Base-by-base conservation (phyloP, 768 basidiomycete species). In the Pleurotus sapidus region DNA sequence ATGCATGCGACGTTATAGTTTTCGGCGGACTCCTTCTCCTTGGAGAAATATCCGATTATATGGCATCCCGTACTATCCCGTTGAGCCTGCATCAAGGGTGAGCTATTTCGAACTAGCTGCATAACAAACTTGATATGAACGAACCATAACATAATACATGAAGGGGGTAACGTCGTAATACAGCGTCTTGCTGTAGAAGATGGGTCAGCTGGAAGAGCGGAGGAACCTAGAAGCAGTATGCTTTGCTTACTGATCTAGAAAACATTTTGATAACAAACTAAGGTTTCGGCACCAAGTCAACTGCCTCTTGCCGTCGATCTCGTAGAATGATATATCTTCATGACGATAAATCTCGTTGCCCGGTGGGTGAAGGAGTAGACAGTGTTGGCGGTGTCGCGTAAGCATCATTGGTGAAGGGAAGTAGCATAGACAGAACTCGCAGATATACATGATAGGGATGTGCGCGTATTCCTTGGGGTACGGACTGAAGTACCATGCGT, bases 161-260 rank as follows among this genome's bases (percentile, higher is more conserved):
- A 99, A 99, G 2, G 97, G 97, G 58, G 98, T 98, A 64, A 98
- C 96, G 76, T 99, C 97, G 76, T 98, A 99, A 76, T 99, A 98
- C 61, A 99, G 78, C 14, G 96, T 98, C 79, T 99, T 99, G 77
- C 92, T 94, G 66, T 50, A 59, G 46, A 49, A 60, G 55, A 58
- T 59, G 42, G 18, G 61, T 72, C 55, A 70, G 68, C 62, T 25
- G 50, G 48, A 25, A 47, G 45, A 17, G 42, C 59, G 39, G 34
- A 56, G 39, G 46, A 46, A 25, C 46, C 46, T 23, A 34, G 56
- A 54, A 48, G 62, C 60, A 63, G 24, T 59, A 59, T 46, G 48
- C 17, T 84, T 18, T 24, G 57, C 91, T 65, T 69, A 93, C 92
- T 99, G 97, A 71, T 99, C 97, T 60, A 99, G 85, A 75, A 99